phyloP scores from a whole-genome alignment of 192 early-diverging fungal genomes.

The Backusella psychrophila region DNA sequence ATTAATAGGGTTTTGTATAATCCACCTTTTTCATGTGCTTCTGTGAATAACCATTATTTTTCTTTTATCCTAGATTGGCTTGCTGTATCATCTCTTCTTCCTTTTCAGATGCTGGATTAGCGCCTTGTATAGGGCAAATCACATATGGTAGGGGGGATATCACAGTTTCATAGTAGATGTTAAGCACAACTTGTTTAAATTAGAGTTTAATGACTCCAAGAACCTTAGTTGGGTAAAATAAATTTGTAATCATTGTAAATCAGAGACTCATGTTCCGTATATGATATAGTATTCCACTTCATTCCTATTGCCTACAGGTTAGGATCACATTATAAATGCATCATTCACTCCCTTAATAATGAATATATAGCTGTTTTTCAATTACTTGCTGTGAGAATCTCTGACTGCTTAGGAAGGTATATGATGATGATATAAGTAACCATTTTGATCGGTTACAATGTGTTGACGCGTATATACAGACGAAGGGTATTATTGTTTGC shows the following conservation, averaged over 20 bases:
- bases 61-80: neutral
- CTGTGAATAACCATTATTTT: neutral
- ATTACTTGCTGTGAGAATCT: neutral
- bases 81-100: neutral
- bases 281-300: neutral
- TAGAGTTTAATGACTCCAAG: neutral
- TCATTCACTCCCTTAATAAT: neutral
- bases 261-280: neutral
- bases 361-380: neutral
- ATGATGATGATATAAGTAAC: neutral
- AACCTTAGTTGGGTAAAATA: neutral
- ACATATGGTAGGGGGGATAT: neutral
- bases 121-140: neutral
- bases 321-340: neutral
- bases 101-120: neutral
- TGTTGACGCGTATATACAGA: neutral
- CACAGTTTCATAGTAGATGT: too few species aligned
- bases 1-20: neutral
- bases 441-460: neutral
- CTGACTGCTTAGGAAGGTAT: neutral
- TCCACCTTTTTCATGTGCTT: neutral
- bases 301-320: neutral
- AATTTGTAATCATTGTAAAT: neutral
- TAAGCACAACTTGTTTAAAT: neutral
- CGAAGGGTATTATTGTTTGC: neutral